Evolutionary conservation across 1,284 basidiomycete genomes (phyloP).

Genomic region (Austroboletus niveus): DNA sequence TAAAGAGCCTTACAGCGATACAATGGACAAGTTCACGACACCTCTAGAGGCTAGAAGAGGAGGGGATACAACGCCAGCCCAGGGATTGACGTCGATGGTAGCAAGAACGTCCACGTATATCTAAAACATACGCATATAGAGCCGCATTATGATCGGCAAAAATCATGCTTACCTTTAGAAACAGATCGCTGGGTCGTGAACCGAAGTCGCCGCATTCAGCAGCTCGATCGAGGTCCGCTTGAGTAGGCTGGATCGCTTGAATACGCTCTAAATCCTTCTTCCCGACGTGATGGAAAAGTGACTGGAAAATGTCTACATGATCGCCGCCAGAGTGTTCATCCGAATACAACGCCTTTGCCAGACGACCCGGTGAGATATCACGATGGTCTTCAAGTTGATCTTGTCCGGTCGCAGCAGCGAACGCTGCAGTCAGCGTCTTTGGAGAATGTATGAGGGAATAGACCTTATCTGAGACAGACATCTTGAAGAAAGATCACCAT

Average conservation of each 20-base stretch:
- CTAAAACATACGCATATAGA: conserved; percentile 25
- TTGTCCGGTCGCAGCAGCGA: conserved; percentile 19
- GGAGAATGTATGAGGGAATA: conserved; percentile 26
- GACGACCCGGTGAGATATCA: conserved; percentile 24
- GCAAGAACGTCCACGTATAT: conserved; percentile 57
- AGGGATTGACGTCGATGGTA: conserved; percentile 48
- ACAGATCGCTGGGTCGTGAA: conserved; percentile 46
- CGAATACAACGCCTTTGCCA: conserved; percentile 26
- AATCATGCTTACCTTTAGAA: conserved; percentile 38
- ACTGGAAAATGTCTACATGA: conserved; percentile 21
- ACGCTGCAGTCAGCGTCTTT: conserved; percentile 28
- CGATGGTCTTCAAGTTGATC: conserved; percentile 3
- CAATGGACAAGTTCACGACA: conserved; percentile 52
- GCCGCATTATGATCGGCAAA: neutral
- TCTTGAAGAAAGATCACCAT: conserved; percentile 2
- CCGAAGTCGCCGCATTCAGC: conserved; percentile 44
- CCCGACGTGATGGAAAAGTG: conserved; percentile 19
- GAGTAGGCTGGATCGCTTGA: conserved; percentile 27
- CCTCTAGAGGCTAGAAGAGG: conserved; percentile 55
- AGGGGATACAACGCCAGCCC: conserved; percentile 54
- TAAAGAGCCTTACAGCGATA: conserved; percentile 38
- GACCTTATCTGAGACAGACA: conserved; percentile 28
- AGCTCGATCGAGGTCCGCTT: conserved; percentile 40
- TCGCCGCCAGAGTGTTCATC: conserved; percentile 10
- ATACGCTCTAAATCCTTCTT: conserved; percentile 20